Base-by-base conservation (phyloP, 1,284 basidiomycete genomes). In the Heliocybe sulcata region DNA sequence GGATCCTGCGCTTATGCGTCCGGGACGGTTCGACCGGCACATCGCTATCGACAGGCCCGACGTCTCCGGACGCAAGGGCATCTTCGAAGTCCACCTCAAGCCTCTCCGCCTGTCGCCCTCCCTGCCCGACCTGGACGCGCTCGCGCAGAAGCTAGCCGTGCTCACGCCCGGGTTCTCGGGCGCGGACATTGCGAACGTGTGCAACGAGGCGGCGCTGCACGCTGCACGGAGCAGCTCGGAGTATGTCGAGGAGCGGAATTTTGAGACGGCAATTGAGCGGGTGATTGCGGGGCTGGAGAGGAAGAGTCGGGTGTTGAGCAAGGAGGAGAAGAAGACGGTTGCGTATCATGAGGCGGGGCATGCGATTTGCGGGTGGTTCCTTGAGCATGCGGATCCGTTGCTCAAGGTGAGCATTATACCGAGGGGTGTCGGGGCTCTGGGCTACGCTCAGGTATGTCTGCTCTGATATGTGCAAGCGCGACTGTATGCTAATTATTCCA, bases 321-420 rank as follows among this genome's bases (percentile, higher is more conserved):
- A 88, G 38, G 92, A 98, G 62, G 97, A 99, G 81, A 99, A 99
- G 86, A 95, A 87, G 75, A 98, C 92, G 0, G 96, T 99, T 31
- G 97, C 97, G 2, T 98, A 99, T 70, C 97, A 99, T 69, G 97
- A 99, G 77, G 97, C 97, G 31, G 97, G 96, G 1, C 96, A 99
- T 72, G 96, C 97, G 23, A 88, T 99, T 51, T 96, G 93, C 65
- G 96, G 96, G 19, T 99, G 97, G 96, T 98, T 93, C 80, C 72
- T 98, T 61, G 94, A 98, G 74, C 91, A 96, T 63, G 96, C 96
- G 54, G 94, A 98, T 70, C 97, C 97, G 35, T 72, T 99, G 52
- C 83, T 98, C 61, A 98, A 98, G 75, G 96, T 99, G 55, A 98
- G 94, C 67, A 99, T 99, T 71, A 98, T 99, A 58, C 96, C 96